Percentiles rank a stretch among this genome's conserved stretches.
Evolutionary conservation across 306 rosid species (phyloP).

Genomic region (Fagus sylvatica): DNA sequence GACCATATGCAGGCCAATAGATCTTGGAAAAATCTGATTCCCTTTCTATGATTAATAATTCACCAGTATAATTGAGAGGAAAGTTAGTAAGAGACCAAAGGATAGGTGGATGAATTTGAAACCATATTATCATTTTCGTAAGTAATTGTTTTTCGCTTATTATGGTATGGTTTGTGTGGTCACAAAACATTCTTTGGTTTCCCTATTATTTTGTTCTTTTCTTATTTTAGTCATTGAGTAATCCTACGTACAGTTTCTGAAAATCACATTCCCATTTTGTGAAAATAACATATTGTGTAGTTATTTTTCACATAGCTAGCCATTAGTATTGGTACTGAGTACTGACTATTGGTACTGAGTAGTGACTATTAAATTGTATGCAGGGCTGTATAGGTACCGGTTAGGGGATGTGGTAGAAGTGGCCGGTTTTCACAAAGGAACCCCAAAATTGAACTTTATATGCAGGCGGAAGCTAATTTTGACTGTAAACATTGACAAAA

Average conservation of each 20-base stretch:
- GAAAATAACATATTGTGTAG: not conserved
- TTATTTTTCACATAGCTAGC: not conserved
- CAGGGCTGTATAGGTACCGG: constrained; percentile 90
- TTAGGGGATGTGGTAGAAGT: constrained; percentile 97
- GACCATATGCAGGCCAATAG: not conserved
- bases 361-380: not conserved
- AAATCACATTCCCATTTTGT: too few species aligned
- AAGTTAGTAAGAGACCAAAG: not conserved
- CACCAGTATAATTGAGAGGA: not conserved
- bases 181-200: constrained; percentile 11
- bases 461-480: constrained; percentile 78
- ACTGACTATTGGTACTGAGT: not conserved
- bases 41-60: constrained; percentile 6
- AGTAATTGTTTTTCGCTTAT: not conserved
- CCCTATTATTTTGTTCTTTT: constrained; percentile 15
- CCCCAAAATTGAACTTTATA: constrained; percentile 75
- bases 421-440: constrained; percentile 64
- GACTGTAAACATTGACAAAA: constrained; percentile 82
- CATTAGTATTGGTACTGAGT: not conserved
- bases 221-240: not conserved
- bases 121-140: not conserved
- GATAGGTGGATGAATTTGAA: constrained; percentile 17
- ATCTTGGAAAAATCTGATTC: not conserved
- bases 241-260: too few species aligned
- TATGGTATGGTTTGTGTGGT: not conserved